Evolutionary conservation across 2,329 filamentous ascomycete genomes (phyloP).

Genomic region (Monilinia vaccinii-corymbosi): DNA sequence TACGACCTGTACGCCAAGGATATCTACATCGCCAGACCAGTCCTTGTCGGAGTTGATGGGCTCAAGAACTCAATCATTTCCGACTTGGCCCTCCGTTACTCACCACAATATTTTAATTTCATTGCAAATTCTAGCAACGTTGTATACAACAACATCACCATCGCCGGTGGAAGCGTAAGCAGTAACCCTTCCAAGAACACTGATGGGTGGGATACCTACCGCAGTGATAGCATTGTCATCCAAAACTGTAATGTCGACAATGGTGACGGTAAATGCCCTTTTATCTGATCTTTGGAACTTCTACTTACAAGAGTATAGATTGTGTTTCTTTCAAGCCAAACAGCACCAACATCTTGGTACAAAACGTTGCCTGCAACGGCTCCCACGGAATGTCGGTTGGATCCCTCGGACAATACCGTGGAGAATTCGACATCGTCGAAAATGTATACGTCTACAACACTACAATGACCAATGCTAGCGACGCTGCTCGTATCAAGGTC

Average conservation of each 20-base stretch:
- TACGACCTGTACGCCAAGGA: slow-evolving; percentile 47
- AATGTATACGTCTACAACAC: slow-evolving; percentile 58
- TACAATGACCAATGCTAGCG: slow-evolving; percentile 44
- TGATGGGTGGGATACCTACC: slow-evolving; percentile 57
- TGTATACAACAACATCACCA: slow-evolving; percentile 52
- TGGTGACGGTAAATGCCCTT: slow-evolving; percentile 39
- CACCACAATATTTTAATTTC: slow-evolving; percentile 51
- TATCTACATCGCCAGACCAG: slow-evolving; percentile 48
- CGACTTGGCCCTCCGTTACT: slow-evolving; percentile 51
- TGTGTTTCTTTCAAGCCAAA: slow-evolving; percentile 71
- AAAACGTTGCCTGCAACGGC: slow-evolving; percentile 58
- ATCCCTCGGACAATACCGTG: slow-evolving; percentile 56
- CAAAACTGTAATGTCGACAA: slow-evolving; percentile 58
- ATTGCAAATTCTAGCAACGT: slow-evolving; percentile 58
- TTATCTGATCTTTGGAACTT: neutral
- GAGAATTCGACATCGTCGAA: slow-evolving; percentile 56
- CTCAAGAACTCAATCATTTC: slow-evolving; percentile 49
- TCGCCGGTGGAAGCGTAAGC: slow-evolving; percentile 45
- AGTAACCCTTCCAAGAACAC: slow-evolving; percentile 53
- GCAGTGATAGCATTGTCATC: slow-evolving; percentile 52
- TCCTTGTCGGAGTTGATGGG: slow-evolving; percentile 48
- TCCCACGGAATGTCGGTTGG: slow-evolving; percentile 68
- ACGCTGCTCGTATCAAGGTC: slow-evolving; percentile 65
- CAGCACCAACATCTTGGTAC: slow-evolving; percentile 57
- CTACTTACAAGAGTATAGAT: slow-evolving; percentile 31